phyloP scores from a whole-genome alignment of 306 rosid genomes.

The Vigna trinervia region DNA sequence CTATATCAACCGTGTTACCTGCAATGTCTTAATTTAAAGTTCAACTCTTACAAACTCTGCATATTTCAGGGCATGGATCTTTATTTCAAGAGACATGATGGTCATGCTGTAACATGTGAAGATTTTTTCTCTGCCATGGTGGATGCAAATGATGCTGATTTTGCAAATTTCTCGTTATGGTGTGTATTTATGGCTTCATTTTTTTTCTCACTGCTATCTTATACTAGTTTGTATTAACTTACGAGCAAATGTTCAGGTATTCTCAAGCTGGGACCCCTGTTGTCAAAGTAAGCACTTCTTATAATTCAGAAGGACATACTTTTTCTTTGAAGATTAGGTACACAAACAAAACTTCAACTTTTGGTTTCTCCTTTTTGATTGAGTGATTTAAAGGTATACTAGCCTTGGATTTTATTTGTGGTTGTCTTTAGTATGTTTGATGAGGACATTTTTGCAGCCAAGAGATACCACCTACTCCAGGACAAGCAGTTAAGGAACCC shows the following conservation, averaged over 20 bases:
- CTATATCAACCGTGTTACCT: slow-evolving; percentile 27
- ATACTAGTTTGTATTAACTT: slow-evolving; percentile 28
- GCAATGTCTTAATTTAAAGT: slow-evolving; percentile 33
- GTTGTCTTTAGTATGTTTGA: slow-evolving; percentile 45
- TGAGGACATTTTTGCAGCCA: slow-evolving; percentile 67
- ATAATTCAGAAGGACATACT: slow-evolving; percentile 74
- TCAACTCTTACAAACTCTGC: slow-evolving; percentile 30
- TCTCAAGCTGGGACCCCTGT: slow-evolving; percentile 98
- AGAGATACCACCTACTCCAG: slow-evolving; percentile 87
- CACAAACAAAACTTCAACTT: slow-evolving; percentile 4
- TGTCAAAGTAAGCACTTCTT: slow-evolving; percentile 77
- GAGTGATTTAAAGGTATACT: slow-evolving; percentile 28
- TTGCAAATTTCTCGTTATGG: slow-evolving; percentile 92
- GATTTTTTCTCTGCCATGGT: slow-evolving; percentile 95
- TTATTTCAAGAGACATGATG: slow-evolving; percentile 95
- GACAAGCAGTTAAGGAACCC: slow-evolving; percentile 92
- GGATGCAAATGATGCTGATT: slow-evolving; percentile 91
- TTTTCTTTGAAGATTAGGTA: slow-evolving; percentile 88
- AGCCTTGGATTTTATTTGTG: slow-evolving; percentile 30
- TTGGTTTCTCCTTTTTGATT: slow-evolving; percentile 26
- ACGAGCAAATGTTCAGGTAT: slow-evolving; percentile 66
- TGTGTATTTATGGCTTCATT: slow-evolving; percentile 42
- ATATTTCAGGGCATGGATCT: slow-evolving; percentile 95
- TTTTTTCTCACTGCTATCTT: slow-evolving; percentile 17
- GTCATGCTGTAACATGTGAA: slow-evolving; percentile 99